phyloP scores from a whole-genome alignment of 140 eudicot species.

The Oenanthe javanica region DNA sequence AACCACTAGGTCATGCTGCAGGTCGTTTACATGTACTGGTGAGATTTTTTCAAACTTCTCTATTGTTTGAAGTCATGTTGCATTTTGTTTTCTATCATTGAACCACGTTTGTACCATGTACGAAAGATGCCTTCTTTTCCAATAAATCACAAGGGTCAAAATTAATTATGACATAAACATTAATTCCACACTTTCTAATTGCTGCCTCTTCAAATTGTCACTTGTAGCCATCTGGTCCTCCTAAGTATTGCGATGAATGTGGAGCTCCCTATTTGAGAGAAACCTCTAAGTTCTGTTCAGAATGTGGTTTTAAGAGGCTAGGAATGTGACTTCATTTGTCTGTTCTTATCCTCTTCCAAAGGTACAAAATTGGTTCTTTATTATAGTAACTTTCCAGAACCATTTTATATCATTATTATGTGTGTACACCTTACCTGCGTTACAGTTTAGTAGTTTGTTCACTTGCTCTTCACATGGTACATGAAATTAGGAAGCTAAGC shows the following conservation, averaged over 20 bases:
- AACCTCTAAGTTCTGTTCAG: constrained; percentile 93
- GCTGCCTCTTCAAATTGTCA: constrained; percentile 7
- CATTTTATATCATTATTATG: neutral
- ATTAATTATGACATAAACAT: neutral
- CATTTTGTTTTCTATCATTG: neutral
- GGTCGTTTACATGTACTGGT: constrained; percentile 85
- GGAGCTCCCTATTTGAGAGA: constrained; percentile 83
- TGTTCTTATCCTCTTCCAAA: neutral
- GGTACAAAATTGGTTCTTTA: constrained; percentile 1
- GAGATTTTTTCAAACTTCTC: constrained; percentile 8
- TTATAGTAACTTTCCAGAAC: neutral
- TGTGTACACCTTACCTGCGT: neutral
- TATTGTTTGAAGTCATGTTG: neutral
- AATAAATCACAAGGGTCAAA: neutral
- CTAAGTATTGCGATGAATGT: constrained; percentile 98
- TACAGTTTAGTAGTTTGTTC: neutral
- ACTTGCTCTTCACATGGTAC: neutral
- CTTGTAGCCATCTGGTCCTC: constrained; percentile 76
- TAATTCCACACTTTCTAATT: neutral
- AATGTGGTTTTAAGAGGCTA: constrained; percentile 87
- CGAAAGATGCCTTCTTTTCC: neutral
- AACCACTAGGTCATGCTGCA: constrained; percentile 58
- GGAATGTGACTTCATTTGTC: constrained; percentile 43
- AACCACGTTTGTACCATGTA: neutral
- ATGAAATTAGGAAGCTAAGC: neutral